These are phyloP conservation scores for Hypoxylon trugodes DNA, from an alignment of 495 filamentous ascomycete species.

Conservation along the genomic window DNA sequence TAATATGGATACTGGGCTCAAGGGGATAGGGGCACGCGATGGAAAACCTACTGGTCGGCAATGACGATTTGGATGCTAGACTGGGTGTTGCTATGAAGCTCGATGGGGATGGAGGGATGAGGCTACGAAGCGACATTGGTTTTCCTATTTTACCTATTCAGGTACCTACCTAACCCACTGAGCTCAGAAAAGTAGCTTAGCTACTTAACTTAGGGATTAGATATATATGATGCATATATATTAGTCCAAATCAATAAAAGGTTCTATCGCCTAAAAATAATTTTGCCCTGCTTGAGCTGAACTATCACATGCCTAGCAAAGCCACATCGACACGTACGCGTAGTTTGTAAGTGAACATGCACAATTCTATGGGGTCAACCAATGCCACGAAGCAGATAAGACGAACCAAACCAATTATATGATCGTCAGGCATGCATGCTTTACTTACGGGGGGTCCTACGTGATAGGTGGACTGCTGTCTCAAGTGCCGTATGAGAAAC, in stretches of 20 bases:
- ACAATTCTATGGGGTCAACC: too few relatives aligned
- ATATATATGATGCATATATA: slow-evolving; percentile 3
- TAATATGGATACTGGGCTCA: slow-evolving; percentile 15
- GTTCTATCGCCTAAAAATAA: neutral
- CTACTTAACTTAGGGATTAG: slow-evolving; percentile 7
- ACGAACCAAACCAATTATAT: neutral
- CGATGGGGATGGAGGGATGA: slow-evolving; percentile 21
- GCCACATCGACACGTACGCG: too few relatives aligned
- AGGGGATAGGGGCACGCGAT: neutral
- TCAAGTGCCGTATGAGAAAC: neutral
- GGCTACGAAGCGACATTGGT: slow-evolving; percentile 12
- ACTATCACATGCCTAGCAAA: too few relatives aligned
- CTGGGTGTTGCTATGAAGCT: slow-evolving; percentile 3
- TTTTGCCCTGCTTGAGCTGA: neutral
- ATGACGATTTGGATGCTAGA: slow-evolving; percentile 4
- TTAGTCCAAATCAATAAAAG: slow-evolving; percentile 13
- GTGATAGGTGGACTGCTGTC: too few relatives aligned
- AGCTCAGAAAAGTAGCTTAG: neutral
- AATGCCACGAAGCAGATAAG: neutral
- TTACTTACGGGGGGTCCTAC: neutral
- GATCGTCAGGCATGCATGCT: neutral
- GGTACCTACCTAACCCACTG: too few relatives aligned
- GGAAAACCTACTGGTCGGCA: slow-evolving; percentile 7
- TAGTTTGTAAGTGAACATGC: too few relatives aligned
- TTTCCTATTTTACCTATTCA: neutral